A percentile compares a stretch with the other conserved stretches of the same genome.
Conservation (phyloP, 2,329 filamentous ascomycete genomes). For the Scedosporium dehoogii region DNA sequence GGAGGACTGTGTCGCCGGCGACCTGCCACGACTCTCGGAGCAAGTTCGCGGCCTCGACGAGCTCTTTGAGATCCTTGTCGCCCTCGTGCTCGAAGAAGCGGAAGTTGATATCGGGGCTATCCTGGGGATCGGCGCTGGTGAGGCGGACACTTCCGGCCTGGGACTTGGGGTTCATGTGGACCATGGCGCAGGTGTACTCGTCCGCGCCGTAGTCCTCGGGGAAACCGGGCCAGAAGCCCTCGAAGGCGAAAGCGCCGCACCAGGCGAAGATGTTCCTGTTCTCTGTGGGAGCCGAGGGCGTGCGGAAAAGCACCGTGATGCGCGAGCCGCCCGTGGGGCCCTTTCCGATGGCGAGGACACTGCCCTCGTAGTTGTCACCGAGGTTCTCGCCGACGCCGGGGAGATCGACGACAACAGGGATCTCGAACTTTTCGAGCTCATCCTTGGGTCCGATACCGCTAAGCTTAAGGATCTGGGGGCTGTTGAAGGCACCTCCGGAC, state of each 20-base stretch:
- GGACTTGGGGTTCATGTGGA: constrained; percentile 27
- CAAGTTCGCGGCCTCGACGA: constrained; percentile 19
- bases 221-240: constrained; percentile 13
- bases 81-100: constrained; percentile 40
- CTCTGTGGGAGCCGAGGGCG: constrained; percentile 7
- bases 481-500: constrained; percentile 25
- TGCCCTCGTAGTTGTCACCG: constrained; percentile 18
- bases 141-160: constrained; percentile 51
- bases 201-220: constrained; percentile 11
- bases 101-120: constrained; percentile 52
- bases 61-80: constrained; percentile 34
- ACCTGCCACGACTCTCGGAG: constrained; percentile 11
- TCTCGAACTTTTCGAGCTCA: constrained; percentile 25
- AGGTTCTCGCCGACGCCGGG: constrained; percentile 52
- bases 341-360: constrained; percentile 15
- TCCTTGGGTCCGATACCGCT: constrained; percentile 24
- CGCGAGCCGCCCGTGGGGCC: constrained; percentile 9
- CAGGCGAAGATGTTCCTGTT: constrained; percentile 13
- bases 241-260: constrained; percentile 13
- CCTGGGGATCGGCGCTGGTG: constrained; percentile 47
- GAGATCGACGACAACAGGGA: constrained; percentile 39
- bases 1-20: constrained; percentile 4
- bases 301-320: constrained; percentile 11
- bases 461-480: constrained; percentile 25
- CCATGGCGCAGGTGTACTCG: constrained; percentile 12